Conservation (phyloP, 306 rosid species). For the Urtica urens region DNA sequence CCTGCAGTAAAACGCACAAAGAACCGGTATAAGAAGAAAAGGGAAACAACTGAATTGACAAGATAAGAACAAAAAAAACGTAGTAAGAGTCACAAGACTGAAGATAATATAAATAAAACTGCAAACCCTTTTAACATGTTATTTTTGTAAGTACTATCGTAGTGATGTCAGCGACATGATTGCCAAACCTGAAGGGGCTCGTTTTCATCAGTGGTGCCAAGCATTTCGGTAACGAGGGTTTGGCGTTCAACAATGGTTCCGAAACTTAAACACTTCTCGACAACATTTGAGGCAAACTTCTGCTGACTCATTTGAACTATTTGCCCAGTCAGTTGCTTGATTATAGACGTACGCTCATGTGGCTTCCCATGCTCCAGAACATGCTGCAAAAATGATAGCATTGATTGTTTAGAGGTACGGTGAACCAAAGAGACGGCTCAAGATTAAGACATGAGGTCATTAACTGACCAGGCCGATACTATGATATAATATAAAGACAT, state of each 20-base stretch:
- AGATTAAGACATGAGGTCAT: too few species aligned
- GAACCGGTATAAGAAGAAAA: neutral
- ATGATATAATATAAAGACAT: neutral
- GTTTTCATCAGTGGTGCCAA: constrained; percentile 86
- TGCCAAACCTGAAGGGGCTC: constrained; percentile 88
- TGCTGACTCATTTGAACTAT: constrained; percentile 98
- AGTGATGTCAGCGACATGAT: constrained; percentile 4
- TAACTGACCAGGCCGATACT: neutral
- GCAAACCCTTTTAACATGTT: neutral
- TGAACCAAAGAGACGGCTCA: neutral
- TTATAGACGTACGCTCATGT: constrained; percentile 70
- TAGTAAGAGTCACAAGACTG: neutral
- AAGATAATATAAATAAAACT: neutral
- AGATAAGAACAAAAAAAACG: neutral
- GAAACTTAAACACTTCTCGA: constrained; percentile 68
- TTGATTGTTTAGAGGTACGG: neutral
- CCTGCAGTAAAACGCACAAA: constrained; percentile 10
- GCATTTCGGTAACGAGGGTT: constrained; percentile 78
- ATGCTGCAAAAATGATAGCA: constrained; percentile 30
- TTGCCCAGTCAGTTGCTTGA: constrained; percentile 66
- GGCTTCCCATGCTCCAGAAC: constrained; percentile 90
- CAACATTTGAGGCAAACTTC: constrained; percentile 93
- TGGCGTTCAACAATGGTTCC: constrained; percentile 76
- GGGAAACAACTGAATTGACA: neutral
- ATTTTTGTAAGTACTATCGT: too few species aligned